phyloP scores from a whole-genome alignment of 2,329 filamentous ascomycete genomes.

The Talaromyces verruculosus region DNA sequence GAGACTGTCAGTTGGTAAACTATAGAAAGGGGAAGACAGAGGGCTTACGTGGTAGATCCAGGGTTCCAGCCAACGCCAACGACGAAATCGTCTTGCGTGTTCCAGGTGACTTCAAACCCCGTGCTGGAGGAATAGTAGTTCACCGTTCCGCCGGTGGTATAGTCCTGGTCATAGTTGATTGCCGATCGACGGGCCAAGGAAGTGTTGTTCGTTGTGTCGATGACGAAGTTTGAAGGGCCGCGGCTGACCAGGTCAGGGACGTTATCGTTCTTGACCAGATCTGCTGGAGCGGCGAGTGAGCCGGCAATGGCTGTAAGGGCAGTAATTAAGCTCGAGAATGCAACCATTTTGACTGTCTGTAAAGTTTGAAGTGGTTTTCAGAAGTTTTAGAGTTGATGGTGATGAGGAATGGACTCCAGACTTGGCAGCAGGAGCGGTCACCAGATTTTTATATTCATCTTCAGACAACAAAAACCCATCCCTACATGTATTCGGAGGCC shows the following conservation, averaged over 20 bases:
- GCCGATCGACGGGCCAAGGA: conserved; percentile 2
- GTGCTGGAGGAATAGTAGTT: conserved; percentile 48
- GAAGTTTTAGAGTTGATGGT: background rate
- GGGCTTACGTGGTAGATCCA: conserved; percentile 49
- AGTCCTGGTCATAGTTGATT: conserved; percentile 16
- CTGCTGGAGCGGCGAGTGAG: conserved; percentile 14
- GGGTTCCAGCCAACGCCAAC: conserved; percentile 61
- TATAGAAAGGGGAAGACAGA: background rate
- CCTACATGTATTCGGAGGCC: background rate
- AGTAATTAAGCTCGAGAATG: conserved; percentile 5
- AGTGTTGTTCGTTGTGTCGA: background rate
- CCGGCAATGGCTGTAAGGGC: background rate
- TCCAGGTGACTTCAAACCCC: conserved; percentile 52
- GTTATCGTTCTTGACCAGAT: background rate
- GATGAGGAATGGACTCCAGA: background rate
- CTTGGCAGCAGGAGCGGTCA: background rate
- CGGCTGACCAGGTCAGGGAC: background rate
- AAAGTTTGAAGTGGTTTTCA: background rate
- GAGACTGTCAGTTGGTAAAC: too few relatives aligned
- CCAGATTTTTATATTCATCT: background rate
- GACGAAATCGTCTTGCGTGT: conserved; percentile 54
- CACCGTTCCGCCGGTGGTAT: conserved; percentile 36
- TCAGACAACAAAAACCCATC: background rate
- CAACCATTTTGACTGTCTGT: conserved; percentile 11
- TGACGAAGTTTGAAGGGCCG: conserved; percentile 12